phyloP scores from a whole-genome alignment of 768 basidiomycete species.

The Suillus luteus region DNA sequence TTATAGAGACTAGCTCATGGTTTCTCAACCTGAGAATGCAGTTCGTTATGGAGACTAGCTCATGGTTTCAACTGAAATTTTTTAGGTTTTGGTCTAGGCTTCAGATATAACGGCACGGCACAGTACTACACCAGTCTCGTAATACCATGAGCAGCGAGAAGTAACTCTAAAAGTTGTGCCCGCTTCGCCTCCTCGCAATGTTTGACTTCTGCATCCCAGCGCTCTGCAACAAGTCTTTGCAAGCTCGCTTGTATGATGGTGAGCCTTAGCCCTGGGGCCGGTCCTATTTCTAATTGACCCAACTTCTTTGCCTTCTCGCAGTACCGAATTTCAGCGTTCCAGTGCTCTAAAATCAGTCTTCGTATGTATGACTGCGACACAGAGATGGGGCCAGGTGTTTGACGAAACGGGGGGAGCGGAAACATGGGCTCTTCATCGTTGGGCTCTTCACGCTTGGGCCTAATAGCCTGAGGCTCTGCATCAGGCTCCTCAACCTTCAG shows the following conservation, averaged over 20 bases:
- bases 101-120: not conserved
- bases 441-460: not conserved
- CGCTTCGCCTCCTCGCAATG: not conserved
- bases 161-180: not conserved
- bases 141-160: not conserved
- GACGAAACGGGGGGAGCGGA: not conserved
- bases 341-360: not conserved
- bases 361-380: not conserved
- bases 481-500: not conserved
- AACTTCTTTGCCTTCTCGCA: not conserved
- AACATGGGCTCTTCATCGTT: not conserved
- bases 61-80: not conserved
- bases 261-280: not conserved
- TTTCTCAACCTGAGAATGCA: slow-evolving; percentile 5
- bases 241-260: not conserved
- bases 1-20: too few species aligned
- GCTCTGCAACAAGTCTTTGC: not conserved
- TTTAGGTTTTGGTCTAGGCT: not conserved
- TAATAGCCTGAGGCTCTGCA: not conserved
- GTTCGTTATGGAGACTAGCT: not conserved
- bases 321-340: not conserved
- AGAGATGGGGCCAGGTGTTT: not conserved
- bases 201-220: not conserved
- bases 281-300: not conserved
- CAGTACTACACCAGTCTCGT: not conserved